phyloP scores from a whole-genome alignment of 2,329 filamentous ascomycete species.

The Neonectria faginata region DNA sequence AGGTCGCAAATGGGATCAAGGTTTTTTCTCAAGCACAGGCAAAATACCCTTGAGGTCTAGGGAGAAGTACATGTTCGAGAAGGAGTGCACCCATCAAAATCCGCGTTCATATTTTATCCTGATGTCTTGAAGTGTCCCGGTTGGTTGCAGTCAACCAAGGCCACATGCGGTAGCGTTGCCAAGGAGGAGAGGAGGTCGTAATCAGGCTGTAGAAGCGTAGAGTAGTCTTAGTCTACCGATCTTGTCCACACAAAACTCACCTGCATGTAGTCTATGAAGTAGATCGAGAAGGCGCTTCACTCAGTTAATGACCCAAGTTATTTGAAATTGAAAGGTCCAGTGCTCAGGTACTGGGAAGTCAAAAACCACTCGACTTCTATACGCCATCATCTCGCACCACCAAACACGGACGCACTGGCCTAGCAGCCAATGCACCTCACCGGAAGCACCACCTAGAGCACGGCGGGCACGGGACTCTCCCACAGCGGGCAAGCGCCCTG shows the following conservation, averaged over 20 bases:
- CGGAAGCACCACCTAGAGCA: background rate
- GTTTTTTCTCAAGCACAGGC: background rate
- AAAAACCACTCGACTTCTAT: background rate
- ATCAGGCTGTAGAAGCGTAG: background rate
- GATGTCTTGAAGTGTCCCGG: no score
- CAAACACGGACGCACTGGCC: constrained; percentile 8
- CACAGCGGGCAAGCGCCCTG: constrained; percentile 29
- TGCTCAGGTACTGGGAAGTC: background rate
- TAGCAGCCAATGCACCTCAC: background rate
- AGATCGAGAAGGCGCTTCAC: background rate
- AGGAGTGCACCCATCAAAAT: no score
- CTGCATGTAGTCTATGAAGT: no score
- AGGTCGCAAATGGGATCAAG: background rate
- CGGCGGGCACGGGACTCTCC: constrained; percentile 12
- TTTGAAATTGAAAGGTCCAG: no score
- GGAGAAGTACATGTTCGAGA: no score
- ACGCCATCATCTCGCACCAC: background rate
- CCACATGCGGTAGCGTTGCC: background rate
- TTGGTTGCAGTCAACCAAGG: background rate
- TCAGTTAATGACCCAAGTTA: background rate
- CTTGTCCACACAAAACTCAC: background rate
- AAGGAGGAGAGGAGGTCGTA: background rate
- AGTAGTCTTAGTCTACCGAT: background rate
- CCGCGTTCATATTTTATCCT: no score
- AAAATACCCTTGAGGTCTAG: background rate